Percentiles rank a stretch among this genome's conserved stretches.
Evolutionary conservation across 305 asterid species (phyloP).

Genomic region (Solanum chacoense): DNA sequence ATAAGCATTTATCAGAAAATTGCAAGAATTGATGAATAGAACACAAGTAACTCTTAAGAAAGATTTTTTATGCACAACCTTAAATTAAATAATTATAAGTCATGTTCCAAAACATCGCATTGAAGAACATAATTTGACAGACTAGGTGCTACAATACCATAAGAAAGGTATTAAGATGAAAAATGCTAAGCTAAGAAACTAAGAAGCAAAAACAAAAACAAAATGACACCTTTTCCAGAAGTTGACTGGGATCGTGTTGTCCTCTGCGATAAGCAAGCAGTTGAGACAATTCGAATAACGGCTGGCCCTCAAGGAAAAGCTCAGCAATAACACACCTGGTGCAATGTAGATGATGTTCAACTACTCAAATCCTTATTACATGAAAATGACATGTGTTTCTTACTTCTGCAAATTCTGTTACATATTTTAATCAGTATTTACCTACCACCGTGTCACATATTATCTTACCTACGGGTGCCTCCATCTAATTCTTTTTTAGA

Average conservation of each 20-base stretch:
- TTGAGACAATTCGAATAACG: constrained; percentile 92
- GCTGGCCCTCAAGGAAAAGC: constrained; percentile 98
- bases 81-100: neutral
- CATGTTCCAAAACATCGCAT: neutral
- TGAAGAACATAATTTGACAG: neutral
- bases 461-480: neutral
- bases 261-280: constrained; percentile 98
- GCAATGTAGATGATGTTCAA: constrained; percentile 13
- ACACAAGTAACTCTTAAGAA: neutral
- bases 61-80: neutral
- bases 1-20: neutral
- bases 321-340: constrained; percentile 98
- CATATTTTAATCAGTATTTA: neutral
- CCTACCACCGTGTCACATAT: neutral
- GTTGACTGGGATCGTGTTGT: constrained; percentile 95
- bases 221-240: constrained; percentile 73
- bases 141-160: neutral
- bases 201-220: neutral
- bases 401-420: neutral
- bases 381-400: neutral
- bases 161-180: neutral
- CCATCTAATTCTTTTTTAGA: neutral
- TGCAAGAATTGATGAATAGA: neutral
- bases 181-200: neutral
- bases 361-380: neutral